Percentiles rank a stretch among this genome's conserved stretches.
Conservation (phyloP, 495 filamentous ascomycete genomes). For the Xylaria palmicola region DNA sequence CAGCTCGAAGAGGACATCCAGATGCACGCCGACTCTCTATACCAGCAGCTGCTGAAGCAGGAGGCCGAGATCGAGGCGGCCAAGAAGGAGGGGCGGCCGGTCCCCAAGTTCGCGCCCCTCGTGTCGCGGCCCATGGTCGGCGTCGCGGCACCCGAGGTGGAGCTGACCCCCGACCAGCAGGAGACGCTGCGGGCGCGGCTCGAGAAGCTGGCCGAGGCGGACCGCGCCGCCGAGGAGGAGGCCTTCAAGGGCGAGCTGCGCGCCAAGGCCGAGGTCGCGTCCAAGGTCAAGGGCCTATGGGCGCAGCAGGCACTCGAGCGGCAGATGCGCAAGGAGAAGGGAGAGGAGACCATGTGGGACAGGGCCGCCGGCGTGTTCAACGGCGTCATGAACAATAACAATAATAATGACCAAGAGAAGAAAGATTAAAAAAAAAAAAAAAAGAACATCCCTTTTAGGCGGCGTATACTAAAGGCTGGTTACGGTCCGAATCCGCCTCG, state of each 20-base stretch:
- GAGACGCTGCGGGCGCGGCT: conserved; percentile 53
- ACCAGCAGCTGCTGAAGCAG: conserved; percentile 78
- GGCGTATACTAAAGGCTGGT: background rate
- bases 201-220: conserved; percentile 58
- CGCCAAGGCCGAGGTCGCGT: conserved; percentile 55
- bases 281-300: conserved; percentile 54
- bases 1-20: conserved; percentile 87
- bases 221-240: conserved; percentile 65
- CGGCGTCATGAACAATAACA: conserved; percentile 15
- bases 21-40: conserved; percentile 89
- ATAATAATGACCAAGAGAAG: conserved; percentile 13
- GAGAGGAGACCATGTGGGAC: conserved; percentile 53
- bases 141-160: conserved; percentile 13
- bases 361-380: conserved; percentile 33
- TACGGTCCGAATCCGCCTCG: background rate
- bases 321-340: conserved; percentile 58
- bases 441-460: conserved; percentile 1
- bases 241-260: conserved; percentile 60
- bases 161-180: conserved; percentile 35
- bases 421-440: background rate
- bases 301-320: conserved; percentile 58
- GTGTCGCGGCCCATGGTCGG: conserved; percentile 25
- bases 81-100: conserved; percentile 56
- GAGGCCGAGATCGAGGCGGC: conserved; percentile 68
- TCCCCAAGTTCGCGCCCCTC: conserved; percentile 49